Percentiles rank a stretch among this genome's conserved stretches.
Conservation (phyloP, 2,329 filamentous ascomycete species). For the Penicillium sp. region DNA sequence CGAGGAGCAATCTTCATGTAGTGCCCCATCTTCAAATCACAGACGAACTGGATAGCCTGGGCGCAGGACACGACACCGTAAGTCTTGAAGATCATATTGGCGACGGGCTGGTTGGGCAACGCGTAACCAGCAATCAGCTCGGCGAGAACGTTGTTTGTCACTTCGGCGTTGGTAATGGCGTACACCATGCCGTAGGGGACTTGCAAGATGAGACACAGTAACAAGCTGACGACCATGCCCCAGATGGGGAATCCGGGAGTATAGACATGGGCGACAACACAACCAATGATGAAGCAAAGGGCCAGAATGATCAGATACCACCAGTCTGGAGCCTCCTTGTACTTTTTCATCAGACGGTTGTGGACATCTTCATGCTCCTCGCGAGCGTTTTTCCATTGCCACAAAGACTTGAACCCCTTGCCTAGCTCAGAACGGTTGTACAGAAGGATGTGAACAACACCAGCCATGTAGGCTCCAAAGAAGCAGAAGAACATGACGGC, state of each 20-base stretch:
- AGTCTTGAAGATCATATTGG: conserved; percentile 58
- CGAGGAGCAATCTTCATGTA: conserved; percentile 20
- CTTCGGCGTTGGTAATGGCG: conserved; percentile 52
- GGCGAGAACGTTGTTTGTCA: conserved; percentile 57
- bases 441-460: conserved; percentile 52
- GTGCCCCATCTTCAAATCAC: conserved; percentile 25
- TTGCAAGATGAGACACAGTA: conserved; percentile 53
- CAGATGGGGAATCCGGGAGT: conserved; percentile 48
- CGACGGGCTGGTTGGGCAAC: conserved; percentile 53
- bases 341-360: conserved; percentile 51
- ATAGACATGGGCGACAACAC: conserved; percentile 52
- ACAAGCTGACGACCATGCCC: conserved; percentile 54
- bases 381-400: conserved; percentile 33
- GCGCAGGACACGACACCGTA: conserved; percentile 50
- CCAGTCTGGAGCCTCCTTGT: conserved; percentile 55
- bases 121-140: conserved; percentile 56
- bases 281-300: conserved; percentile 49
- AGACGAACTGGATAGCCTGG: conserved; percentile 53
- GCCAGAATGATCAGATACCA: conserved; percentile 52
- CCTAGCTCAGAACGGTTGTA: conserved; percentile 56
- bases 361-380: conserved; percentile 46
- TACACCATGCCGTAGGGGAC: conserved; percentile 33
- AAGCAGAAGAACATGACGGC: conserved; percentile 57
- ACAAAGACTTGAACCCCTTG: conserved; percentile 52
- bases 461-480: conserved; percentile 57